phyloP scores from a whole-genome alignment of 768 basidiomycete genomes.

The Mycena epipterygia region DNA sequence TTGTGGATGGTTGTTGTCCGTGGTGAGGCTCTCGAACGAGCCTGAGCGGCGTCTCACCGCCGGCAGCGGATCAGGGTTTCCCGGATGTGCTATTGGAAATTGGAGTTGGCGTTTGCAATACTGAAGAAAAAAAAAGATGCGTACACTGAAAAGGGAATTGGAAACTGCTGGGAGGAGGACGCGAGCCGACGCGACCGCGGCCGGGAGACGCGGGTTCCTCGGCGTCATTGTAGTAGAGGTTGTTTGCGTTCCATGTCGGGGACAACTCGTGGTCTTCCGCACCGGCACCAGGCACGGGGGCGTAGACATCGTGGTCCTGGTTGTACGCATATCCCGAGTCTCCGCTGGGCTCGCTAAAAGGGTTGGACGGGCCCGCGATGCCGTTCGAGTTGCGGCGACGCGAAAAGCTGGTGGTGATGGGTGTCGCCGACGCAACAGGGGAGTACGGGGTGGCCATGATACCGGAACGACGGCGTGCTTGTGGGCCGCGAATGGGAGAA shows the following conservation, averaged over 20 bases:
- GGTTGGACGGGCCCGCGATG: neutral
- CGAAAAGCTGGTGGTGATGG: constrained; percentile 10
- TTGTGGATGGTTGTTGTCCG: constrained; percentile 38
- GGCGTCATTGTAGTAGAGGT: constrained; percentile 29
- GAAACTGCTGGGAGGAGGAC: constrained; percentile 59
- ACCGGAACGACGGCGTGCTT: constrained; percentile 17
- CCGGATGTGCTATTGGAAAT: constrained; percentile 68
- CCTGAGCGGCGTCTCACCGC: constrained; percentile 52
- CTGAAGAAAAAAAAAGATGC: neutral
- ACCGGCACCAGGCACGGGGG: constrained; percentile 13
- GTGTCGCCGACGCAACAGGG: constrained; percentile 5
- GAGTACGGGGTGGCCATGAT: constrained; percentile 8
- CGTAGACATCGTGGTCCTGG: constrained; percentile 17
- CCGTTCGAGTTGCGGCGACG: constrained; percentile 12
- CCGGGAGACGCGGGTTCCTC: constrained; percentile 30
- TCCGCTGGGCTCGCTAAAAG: neutral
- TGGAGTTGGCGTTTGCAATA: neutral
- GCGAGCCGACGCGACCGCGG: neutral
- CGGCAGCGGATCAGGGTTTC: constrained; percentile 68
- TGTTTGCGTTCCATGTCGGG: constrained; percentile 39
- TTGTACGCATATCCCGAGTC: constrained; percentile 14
- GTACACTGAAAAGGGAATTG: constrained; percentile 55
- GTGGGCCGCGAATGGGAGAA: neutral
- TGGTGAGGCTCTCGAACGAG: constrained; percentile 58
- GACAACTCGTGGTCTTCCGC: constrained; percentile 34